Conservation (phyloP, 768 basidiomycete species). For the Psilocybe tampanensis region DNA sequence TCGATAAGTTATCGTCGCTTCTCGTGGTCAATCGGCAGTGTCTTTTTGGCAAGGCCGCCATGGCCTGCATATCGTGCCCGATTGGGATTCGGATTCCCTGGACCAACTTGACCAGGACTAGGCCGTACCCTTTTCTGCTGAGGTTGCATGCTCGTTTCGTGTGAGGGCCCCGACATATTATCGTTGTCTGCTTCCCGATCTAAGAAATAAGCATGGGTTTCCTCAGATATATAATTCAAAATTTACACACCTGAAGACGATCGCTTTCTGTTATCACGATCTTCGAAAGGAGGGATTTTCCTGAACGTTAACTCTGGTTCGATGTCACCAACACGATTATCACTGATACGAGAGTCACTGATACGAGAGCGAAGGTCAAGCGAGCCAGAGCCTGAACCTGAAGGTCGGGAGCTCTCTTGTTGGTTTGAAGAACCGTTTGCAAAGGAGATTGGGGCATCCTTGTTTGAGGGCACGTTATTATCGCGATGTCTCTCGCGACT, state of each 20-base stretch:
- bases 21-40: conserved; percentile 66
- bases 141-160: conserved; percentile 43
- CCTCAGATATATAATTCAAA: conserved; percentile 5
- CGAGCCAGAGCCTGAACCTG: not conserved
- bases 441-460: conserved; percentile 17
- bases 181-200: conserved; percentile 66
- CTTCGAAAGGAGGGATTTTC: conserved; percentile 51
- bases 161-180: conserved; percentile 35
- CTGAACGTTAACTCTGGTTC: conserved; percentile 52
- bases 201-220: conserved; percentile 24
- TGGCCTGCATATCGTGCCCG: conserved; percentile 22
- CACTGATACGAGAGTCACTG: conserved; percentile 53
- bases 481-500: conserved; percentile 55
- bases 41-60: conserved; percentile 53
- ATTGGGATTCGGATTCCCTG: too few relatives aligned
- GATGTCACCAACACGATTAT: too few relatives aligned
- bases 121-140: conserved; percentile 64
- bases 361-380: conserved; percentile 40
- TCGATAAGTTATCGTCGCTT: conserved; percentile 59
- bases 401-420: conserved; percentile 24
- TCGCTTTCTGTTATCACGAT: conserved; percentile 70
- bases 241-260: conserved; percentile 60
- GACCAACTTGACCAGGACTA: conserved; percentile 38
- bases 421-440: conserved; percentile 21
- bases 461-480: conserved; percentile 35